Conservation (phyloP, 2,329 filamentous ascomycete genomes). For the Fusarium sp. region DNA sequence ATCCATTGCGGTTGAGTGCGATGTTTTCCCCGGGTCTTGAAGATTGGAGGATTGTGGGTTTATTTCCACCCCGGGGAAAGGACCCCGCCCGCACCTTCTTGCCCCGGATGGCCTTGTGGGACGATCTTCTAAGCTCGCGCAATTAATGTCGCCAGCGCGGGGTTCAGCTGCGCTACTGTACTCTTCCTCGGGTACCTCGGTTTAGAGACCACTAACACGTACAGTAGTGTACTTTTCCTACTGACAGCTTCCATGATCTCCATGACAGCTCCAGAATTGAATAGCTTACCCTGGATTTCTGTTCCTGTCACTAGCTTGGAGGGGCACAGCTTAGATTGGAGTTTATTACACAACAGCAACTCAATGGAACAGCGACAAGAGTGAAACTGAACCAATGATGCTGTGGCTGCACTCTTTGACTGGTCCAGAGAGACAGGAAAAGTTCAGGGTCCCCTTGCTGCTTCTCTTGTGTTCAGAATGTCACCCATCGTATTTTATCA, state of each 20-base stretch:
- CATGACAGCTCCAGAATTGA: constrained; percentile 27
- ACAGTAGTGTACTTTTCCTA: constrained; percentile 27
- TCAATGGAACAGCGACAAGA: constrained; percentile 12
- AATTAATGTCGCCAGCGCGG: constrained; percentile 38
- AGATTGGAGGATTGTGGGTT: not conserved
- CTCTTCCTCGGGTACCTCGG: constrained; percentile 18
- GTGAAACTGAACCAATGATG: constrained; percentile 31
- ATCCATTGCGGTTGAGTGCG: constrained; percentile 1
- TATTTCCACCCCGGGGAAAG: constrained; percentile 8
- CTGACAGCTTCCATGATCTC: not conserved
- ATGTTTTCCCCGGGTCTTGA: constrained; percentile 21
- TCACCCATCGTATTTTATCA: constrained; percentile 32
- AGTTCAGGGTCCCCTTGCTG: not conserved
- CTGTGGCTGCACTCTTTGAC: constrained; percentile 37
- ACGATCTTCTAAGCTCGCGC: constrained; percentile 24
- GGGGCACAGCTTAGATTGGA: constrained; percentile 9
- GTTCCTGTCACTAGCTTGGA: constrained; percentile 12
- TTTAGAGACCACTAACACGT: constrained; percentile 25
- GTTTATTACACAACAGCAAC: constrained; percentile 34
- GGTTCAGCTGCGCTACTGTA: constrained; percentile 41
- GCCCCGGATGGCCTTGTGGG: constrained; percentile 25
- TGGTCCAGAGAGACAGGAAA: constrained; percentile 3
- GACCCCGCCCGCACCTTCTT: constrained; percentile 5
- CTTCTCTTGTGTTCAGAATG: constrained; percentile 14
- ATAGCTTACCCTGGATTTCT: constrained; percentile 32